A percentile compares a stretch with the other conserved stretches of the same genome.
These are phyloP conservation scores for Jaapia argillacea DNA, from an alignment of 768 basidiomycete species.

Conservation along the genomic window DNA sequence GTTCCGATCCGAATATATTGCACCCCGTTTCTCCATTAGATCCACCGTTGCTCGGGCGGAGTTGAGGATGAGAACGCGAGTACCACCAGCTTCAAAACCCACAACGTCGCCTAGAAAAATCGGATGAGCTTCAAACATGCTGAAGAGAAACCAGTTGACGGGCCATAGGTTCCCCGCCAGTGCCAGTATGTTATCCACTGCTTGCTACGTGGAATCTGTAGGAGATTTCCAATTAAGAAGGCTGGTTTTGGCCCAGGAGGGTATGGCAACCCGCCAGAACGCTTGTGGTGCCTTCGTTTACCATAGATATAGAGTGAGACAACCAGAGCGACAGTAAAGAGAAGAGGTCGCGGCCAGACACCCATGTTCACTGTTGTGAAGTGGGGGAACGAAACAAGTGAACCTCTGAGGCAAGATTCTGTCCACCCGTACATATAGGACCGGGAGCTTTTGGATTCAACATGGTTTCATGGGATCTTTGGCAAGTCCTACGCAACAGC, in stretches of 20 bases:
- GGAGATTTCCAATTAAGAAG: neutral
- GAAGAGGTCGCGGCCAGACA: no score
- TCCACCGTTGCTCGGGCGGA: neutral
- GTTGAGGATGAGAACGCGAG: neutral
- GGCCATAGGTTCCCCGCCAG: neutral
- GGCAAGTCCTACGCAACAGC: no score
- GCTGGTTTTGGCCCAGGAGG: neutral
- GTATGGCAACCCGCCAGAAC: neutral
- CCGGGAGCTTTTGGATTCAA: no score
- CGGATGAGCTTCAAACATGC: no score
- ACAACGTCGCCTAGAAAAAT: neutral
- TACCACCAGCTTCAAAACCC: neutral
- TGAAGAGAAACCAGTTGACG: no score
- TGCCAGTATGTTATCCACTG: neutral
- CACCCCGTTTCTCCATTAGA: neutral
- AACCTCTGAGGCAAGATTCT: no score
- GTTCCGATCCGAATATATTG: neutral
- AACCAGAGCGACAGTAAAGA: no score
- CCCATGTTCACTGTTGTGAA: no score
- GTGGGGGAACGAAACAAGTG: no score
- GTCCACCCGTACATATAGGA: no score
- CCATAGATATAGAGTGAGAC: neutral
- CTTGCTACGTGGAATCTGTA: neutral
- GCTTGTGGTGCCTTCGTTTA: neutral
- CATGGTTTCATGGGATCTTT: no score